Conservation (phyloP, 768 basidiomycete species). For the Lactifluus piperatus region DNA sequence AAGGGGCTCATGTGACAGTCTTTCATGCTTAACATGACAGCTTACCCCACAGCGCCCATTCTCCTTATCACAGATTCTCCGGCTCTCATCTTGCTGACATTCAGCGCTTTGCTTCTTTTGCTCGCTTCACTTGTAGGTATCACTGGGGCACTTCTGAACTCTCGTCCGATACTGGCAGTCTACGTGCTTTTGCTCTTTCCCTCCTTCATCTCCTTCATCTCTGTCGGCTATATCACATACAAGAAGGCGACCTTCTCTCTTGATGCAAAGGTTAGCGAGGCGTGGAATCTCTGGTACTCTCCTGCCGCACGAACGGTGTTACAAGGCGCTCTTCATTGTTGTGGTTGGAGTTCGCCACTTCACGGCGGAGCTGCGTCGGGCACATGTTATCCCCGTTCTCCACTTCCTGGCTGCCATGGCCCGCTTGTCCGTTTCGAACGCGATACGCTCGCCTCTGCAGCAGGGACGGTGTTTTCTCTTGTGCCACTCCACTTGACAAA, state of each 20-base stretch:
- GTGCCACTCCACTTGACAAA: slow-evolving; percentile 53
- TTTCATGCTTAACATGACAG: slow-evolving; percentile 27
- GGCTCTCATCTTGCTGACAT: slow-evolving; percentile 45
- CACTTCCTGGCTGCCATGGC: slow-evolving; percentile 61
- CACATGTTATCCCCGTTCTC: slow-evolving; percentile 51
- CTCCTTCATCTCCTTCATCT: slow-evolving; percentile 43
- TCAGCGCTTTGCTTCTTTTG: slow-evolving; percentile 47
- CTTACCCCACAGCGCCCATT: slow-evolving; percentile 54
- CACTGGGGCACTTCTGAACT: slow-evolving; percentile 54
- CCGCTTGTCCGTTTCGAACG: slow-evolving; percentile 47
- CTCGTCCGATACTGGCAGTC: slow-evolving; percentile 55
- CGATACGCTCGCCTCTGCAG: slow-evolving; percentile 37
- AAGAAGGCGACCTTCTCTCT: slow-evolving; percentile 51
- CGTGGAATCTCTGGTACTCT: slow-evolving; percentile 59
- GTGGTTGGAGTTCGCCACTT: slow-evolving; percentile 53
- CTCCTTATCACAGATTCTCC: slow-evolving; percentile 53
- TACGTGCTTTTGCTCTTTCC: slow-evolving; percentile 67
- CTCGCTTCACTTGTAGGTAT: slow-evolving; percentile 53
- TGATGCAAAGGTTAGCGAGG: slow-evolving; percentile 55
- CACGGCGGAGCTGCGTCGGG: slow-evolving; percentile 52
- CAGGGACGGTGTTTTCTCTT: slow-evolving; percentile 44
- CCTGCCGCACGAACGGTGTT: slow-evolving; percentile 44
- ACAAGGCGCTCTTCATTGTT: slow-evolving; percentile 56
- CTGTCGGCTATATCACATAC: slow-evolving; percentile 58
- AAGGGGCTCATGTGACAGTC: neutral